phyloP scores from a whole-genome alignment of 208 protist genomes.

The Acanthamoeba healyi region DNA sequence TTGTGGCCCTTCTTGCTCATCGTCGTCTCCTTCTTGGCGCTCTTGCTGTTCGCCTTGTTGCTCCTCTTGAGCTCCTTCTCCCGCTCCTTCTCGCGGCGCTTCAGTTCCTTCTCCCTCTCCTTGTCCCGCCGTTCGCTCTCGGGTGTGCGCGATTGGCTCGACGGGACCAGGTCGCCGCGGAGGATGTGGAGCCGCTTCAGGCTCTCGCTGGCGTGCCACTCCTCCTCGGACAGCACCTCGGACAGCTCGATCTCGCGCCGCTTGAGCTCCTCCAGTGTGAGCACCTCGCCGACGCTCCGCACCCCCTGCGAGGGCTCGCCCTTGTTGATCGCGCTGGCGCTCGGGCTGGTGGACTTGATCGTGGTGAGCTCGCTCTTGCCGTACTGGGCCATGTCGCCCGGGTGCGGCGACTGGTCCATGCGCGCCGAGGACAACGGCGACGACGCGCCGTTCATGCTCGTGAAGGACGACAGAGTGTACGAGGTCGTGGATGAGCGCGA shows the following conservation, averaged over 20 bases:
- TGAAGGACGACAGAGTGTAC: background rate
- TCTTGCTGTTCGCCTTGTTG: background rate
- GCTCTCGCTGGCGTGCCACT: slow-evolving; percentile 8
- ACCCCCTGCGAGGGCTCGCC: background rate
- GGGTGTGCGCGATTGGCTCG: background rate
- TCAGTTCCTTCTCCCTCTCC: background rate
- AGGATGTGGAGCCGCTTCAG: background rate
- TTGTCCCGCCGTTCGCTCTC: background rate
- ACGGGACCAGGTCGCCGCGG: background rate
- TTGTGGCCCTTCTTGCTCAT: background rate
- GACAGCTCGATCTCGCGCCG: slow-evolving; percentile 36
- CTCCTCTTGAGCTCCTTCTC: background rate
- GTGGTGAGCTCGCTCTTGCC: background rate
- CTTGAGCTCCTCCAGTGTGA: slow-evolving; percentile 50
- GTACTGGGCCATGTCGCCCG: background rate
- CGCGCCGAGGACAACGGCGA: background rate
- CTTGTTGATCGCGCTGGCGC: background rate
- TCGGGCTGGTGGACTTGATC: background rate
- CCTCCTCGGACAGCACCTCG: slow-evolving; percentile 36
- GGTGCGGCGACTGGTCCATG: background rate
- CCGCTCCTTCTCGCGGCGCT: background rate
- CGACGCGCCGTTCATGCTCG: background rate
- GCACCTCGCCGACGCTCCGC: background rate
- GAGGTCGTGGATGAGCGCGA: background rate
- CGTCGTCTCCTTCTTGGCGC: background rate